Evolutionary conservation across 1,139 yeast genomes (phyloP), one percentile per base, ranked within the genome.

Genomic region (Saccharomyces uvarum): DNA sequence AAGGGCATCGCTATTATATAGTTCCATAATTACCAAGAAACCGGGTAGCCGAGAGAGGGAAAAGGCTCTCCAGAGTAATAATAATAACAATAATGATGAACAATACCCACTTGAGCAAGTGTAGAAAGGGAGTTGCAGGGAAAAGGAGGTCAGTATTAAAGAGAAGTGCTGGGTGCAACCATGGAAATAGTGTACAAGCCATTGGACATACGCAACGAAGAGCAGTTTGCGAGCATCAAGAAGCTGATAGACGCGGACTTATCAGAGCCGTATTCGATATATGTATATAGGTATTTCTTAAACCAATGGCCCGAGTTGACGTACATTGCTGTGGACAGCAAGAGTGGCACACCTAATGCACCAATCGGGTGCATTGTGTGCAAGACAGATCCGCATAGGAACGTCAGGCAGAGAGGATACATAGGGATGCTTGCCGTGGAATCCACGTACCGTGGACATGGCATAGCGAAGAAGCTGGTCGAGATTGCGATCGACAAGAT

Each of bases 371-470:
- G 87, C 47, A 84, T 91, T 21, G 88, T 93, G 8, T 85, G 96
- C 57, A 89, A 89, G 65, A 80, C 84, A n/a, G 95, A 87, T 61
- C 76, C 80, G 4, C 98, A 93, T 70, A 76, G 93, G 55, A 78
- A 80, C 33, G 84, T 79, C 9, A 75, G 96, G 56, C 67, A 75
- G 63, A 74, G 97, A 59, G 99, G 99, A 0, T 93, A 93, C 66
- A 91, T 93, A 49, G 99, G 98, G 5, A 93, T 93, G 99, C 74
- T 93, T 54, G 97, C 95, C 0, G 95, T 93, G 28, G 84, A 84
- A 55, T 81, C 83, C 47, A 68, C 72, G 16, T 83, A 78, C 69
- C 75, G 99, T 53, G 91, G 95, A 8, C 75, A 73, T 50, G 97
- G 97, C 1, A 86, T 91, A 50, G 97, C 97, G 4, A 84, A 84